phyloP scores from a whole-genome alignment of 192 early-diverging fungal species.

The Thamnidium elegans region DNA sequence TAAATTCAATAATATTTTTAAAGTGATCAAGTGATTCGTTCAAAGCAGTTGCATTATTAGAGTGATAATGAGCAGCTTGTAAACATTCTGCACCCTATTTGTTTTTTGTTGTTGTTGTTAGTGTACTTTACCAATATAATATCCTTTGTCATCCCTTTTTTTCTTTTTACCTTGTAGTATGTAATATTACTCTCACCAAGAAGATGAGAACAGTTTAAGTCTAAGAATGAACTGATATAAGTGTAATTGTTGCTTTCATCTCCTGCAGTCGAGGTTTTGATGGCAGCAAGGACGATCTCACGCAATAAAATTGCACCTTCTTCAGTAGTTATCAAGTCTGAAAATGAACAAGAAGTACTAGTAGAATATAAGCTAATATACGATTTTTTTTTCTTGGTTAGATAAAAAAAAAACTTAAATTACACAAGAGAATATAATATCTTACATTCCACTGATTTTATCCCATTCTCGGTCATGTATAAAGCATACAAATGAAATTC shows the following conservation, averaged over 20 bases:
- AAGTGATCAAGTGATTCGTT: neutral
- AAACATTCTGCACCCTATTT: neutral
- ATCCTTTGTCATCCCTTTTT: neutral
- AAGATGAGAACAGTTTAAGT: neutral
- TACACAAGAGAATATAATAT: too few relatives aligned
- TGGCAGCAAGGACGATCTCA: too few relatives aligned
- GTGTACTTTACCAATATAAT: neutral
- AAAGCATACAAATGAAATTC: too few relatives aligned
- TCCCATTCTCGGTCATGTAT: too few relatives aligned
- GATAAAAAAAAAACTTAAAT: too few relatives aligned
- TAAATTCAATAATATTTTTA: neutral
- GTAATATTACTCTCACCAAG: neutral
- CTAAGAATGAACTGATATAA: neutral
- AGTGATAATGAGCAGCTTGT: neutral
- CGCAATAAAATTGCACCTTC: neutral
- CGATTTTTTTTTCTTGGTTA: too few relatives aligned
- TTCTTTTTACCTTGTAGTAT: constrained; percentile 1
- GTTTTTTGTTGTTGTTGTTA: neutral
- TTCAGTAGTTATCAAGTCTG: neutral
- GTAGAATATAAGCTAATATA: too few relatives aligned
- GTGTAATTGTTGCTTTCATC: neutral
- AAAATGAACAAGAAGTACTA: too few relatives aligned
- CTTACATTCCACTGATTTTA: too few relatives aligned
- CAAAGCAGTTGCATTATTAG: neutral
- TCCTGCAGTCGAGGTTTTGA: neutral